phyloP scores from a whole-genome alignment of 2,329 filamentous ascomycete species.

The Colletotrichum melonis region DNA sequence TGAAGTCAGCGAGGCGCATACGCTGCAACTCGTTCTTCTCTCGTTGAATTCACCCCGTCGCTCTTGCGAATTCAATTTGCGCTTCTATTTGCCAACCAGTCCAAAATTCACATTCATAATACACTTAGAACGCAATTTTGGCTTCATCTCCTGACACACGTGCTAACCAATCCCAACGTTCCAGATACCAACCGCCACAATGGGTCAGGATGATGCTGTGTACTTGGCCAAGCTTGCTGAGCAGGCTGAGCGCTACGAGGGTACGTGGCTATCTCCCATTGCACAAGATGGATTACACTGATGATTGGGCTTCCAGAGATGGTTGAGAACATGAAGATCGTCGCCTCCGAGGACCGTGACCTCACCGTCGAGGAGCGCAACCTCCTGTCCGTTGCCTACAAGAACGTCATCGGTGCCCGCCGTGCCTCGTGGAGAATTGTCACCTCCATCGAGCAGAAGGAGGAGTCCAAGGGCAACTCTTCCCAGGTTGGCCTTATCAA shows the following conservation, averaged over 20 bases:
- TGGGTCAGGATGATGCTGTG: constrained; percentile 99
- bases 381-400: constrained; percentile 97
- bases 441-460: constrained; percentile 99
- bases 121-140: constrained; percentile 6
- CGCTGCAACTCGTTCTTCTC: constrained; percentile 16
- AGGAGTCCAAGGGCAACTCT: constrained; percentile 98
- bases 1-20: constrained; percentile 37
- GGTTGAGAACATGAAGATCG: constrained; percentile 99
- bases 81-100: too few species aligned
- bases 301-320: constrained; percentile 74
- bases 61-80: constrained; percentile 12
- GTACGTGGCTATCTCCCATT: constrained; percentile 63
- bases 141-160: constrained; percentile 1
- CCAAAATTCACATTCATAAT: not conserved
- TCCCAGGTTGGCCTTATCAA: constrained; percentile 92
- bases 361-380: constrained; percentile 96
- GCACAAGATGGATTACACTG: constrained; percentile 17
- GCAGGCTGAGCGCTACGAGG: constrained; percentile 99
- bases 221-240: constrained; percentile 99
- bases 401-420: constrained; percentile 97
- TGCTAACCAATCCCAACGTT: constrained; percentile 23
- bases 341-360: constrained; percentile 87
- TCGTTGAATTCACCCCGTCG: not conserved
- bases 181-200: constrained; percentile 66
- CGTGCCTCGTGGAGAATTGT: constrained; percentile 99